Evolutionary conservation across 345 rosid genomes (phyloP).

Genomic region (Linum usitatissimum): DNA sequence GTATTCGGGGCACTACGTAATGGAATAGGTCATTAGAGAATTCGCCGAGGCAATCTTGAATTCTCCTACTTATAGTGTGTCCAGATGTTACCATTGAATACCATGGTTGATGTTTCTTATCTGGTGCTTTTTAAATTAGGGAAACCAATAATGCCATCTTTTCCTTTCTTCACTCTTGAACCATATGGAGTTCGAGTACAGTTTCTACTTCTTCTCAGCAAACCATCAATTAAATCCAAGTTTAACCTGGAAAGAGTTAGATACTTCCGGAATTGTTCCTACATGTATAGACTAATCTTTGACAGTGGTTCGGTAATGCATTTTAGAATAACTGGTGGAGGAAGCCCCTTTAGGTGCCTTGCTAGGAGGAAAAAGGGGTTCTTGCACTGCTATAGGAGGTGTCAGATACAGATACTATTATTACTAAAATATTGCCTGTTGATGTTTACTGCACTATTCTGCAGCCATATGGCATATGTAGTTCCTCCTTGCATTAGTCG

Average conservation of each 20-base stretch:
- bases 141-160: background rate
- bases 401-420: background rate
- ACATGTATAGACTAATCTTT: background rate
- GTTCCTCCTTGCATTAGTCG: background rate
- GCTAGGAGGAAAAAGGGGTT: too few species aligned
- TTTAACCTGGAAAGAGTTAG: background rate
- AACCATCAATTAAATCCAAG: background rate
- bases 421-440: background rate
- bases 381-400: background rate
- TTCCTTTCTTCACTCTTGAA: background rate
- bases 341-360: background rate
- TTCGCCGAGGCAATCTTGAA: background rate
- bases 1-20: background rate
- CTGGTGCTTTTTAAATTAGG: background rate
- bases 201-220: background rate
- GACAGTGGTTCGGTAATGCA: background rate
- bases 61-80: background rate
- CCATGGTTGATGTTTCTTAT: background rate
- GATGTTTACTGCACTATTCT: slow-evolving; percentile 2
- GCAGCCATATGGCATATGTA: background rate
- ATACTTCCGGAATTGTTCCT: background rate
- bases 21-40: background rate
- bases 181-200: background rate
- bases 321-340: background rate
- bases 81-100: background rate